phyloP scores from a whole-genome alignment of 495 filamentous ascomycete genomes.

The Astrothelium macrocarpum region DNA sequence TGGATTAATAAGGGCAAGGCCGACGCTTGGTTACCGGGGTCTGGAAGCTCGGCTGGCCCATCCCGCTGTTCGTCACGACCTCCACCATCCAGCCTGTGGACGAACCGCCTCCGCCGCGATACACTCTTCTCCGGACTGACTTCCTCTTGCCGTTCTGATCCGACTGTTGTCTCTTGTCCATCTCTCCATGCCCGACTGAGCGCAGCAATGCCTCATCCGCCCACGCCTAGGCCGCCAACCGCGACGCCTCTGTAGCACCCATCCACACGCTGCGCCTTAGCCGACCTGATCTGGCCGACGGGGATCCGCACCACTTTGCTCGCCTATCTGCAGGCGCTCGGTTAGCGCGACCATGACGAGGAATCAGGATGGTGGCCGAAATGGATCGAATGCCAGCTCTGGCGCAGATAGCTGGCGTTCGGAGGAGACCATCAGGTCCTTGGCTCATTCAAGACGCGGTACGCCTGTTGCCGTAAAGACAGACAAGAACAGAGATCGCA shows the following conservation, averaged over 20 bases:
- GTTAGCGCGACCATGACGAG: conserved; percentile 45
- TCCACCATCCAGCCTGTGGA: not conserved
- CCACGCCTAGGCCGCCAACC: not conserved
- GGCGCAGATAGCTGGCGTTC: conserved; percentile 50
- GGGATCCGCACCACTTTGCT: not conserved
- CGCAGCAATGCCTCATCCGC: not conserved
- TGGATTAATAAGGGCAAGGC: not conserved
- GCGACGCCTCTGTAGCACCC: not conserved
- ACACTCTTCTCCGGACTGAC: not conserved
- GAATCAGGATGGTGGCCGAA: conserved; percentile 45
- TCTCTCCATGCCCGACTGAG: not conserved
- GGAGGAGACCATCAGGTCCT: conserved; percentile 46
- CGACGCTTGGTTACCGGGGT: not conserved
- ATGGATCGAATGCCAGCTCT: conserved; percentile 55
- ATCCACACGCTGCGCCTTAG: not conserved
- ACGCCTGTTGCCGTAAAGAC: conserved; percentile 50
- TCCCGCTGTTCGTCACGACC: conserved; percentile 1
- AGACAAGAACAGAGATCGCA: conserved; percentile 29
- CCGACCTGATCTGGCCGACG: conserved; percentile 5
- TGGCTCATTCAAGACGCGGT: conserved; percentile 42
- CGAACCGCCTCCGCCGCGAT: not conserved
- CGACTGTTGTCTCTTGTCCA: not conserved
- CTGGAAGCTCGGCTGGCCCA: conserved; percentile 4
- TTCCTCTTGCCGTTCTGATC: not conserved
- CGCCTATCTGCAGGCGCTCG: not conserved